Conservation (phyloP, 768 basidiomycete species). For the Termitomyces sp. region DNA sequence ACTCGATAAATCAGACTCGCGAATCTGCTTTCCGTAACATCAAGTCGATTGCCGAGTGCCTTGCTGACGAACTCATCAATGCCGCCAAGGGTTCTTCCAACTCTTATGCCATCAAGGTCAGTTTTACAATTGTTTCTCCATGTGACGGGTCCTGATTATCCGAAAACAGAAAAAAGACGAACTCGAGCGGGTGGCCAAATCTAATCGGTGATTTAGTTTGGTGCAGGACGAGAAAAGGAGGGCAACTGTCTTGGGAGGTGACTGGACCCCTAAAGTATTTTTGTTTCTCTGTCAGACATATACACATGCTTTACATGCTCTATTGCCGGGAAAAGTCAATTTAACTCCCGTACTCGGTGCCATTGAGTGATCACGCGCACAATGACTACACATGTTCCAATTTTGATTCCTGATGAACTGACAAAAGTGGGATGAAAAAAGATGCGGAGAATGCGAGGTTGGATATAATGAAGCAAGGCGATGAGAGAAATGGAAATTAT, state of each 20-base stretch:
- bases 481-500: constrained; percentile 11
- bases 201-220: constrained; percentile 81
- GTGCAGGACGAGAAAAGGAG: constrained; percentile 13
- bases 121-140: no score
- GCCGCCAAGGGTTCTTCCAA: constrained; percentile 99
- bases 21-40: constrained; percentile 99
- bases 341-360: background rate
- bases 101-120: constrained; percentile 98
- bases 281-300: constrained; percentile 1
- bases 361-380: background rate
- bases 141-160: no score
- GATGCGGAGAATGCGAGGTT: constrained; percentile 9
- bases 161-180: constrained; percentile 89
- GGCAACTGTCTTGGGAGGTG: constrained; percentile 1
- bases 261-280: constrained; percentile 3
- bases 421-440: constrained; percentile 6
- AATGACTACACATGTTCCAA: constrained; percentile 6
- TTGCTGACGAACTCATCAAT: constrained; percentile 99
- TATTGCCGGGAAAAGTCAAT: background rate
- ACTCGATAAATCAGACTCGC: constrained; percentile 61
- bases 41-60: constrained; percentile 97
- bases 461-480: constrained; percentile 15
- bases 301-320: constrained; percentile 7
- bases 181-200: constrained; percentile 99
- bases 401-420: constrained; percentile 8